Conservation (phyloP, 768 basidiomycete species). For the Hericium alpestre region DNA sequence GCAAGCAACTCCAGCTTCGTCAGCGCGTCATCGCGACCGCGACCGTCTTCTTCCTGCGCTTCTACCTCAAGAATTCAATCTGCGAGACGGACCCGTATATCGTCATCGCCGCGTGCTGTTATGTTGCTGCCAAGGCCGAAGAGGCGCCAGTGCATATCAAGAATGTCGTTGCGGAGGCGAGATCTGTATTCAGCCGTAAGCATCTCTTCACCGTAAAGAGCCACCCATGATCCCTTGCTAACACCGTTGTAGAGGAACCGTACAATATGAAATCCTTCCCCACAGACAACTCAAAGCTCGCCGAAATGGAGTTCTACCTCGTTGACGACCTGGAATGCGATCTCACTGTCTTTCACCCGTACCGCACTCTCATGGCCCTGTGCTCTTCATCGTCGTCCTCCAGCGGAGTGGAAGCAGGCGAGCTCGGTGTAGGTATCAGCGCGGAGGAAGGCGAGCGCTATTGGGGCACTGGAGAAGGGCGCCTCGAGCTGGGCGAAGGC, state of each 20-base stretch:
- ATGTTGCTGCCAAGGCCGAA: slow-evolving; percentile 95
- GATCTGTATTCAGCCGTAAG: slow-evolving; percentile 63
- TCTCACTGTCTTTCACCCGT: slow-evolving; percentile 86
- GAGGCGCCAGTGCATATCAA: slow-evolving; percentile 95
- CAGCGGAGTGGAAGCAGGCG: slow-evolving; percentile 43
- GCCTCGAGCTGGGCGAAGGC: slow-evolving; percentile 61
- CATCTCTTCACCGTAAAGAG: slow-evolving; percentile 4
- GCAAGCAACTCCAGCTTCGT: slow-evolving; percentile 70
- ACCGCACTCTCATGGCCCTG: slow-evolving; percentile 74
- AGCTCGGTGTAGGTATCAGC: slow-evolving; percentile 41
- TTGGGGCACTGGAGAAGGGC: slow-evolving; percentile 76
- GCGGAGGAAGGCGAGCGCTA: slow-evolving; percentile 51
- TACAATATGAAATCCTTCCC: slow-evolving; percentile 75
- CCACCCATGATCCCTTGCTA: not conserved
- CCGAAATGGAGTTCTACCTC: slow-evolving; percentile 99
- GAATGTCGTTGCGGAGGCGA: slow-evolving; percentile 76
- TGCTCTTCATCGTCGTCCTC: slow-evolving; percentile 43
- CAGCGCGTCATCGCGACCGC: slow-evolving; percentile 93
- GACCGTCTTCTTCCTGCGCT: slow-evolving; percentile 90
- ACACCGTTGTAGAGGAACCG: slow-evolving; percentile 35
- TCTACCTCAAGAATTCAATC: slow-evolving; percentile 91
- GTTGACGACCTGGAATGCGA: slow-evolving; percentile 96
- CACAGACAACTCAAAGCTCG: slow-evolving; percentile 81
- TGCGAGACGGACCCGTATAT: slow-evolving; percentile 94
- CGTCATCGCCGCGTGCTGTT: slow-evolving; percentile 87